phyloP scores from a whole-genome alignment of 2,329 filamentous ascomycete genomes.

The Cephalotrichum gorgonifer region DNA sequence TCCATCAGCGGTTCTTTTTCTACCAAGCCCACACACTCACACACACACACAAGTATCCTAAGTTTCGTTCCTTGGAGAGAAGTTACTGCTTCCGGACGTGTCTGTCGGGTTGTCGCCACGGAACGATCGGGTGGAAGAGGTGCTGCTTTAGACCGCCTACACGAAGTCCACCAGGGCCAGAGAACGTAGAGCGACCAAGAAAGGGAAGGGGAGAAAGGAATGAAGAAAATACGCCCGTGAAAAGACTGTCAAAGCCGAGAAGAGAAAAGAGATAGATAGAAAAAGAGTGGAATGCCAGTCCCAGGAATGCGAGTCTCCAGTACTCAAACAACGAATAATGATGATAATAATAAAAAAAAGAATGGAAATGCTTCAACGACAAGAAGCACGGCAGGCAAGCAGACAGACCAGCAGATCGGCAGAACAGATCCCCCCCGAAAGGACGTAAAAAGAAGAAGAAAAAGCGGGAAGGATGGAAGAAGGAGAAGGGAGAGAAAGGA shows the following conservation, averaged over 20 bases:
- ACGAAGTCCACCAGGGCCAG: too few relatives aligned
- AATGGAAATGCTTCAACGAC: neutral
- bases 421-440: neutral
- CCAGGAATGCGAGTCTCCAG: neutral
- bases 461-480: slow-evolving; percentile 1
- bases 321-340: slow-evolving; percentile 1
- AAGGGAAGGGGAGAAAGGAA: neutral
- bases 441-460: neutral
- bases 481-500: neutral
- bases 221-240: neutral
- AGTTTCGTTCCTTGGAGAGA: too few relatives aligned
- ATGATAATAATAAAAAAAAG: neutral
- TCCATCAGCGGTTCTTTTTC: too few relatives aligned
- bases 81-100: too few relatives aligned
- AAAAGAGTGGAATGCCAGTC: neutral
- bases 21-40: too few relatives aligned
- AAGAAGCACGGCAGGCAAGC: neutral
- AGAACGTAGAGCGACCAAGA: neutral
- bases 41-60: too few relatives aligned
- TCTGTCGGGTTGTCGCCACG: too few relatives aligned
- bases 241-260: neutral
- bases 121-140: too few relatives aligned
- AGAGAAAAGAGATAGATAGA: neutral
- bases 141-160: too few relatives aligned
- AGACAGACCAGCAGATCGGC: too few relatives aligned